phyloP scores from a whole-genome alignment of 2,329 filamentous ascomycete species.

The Penicillium griseofulvum region DNA sequence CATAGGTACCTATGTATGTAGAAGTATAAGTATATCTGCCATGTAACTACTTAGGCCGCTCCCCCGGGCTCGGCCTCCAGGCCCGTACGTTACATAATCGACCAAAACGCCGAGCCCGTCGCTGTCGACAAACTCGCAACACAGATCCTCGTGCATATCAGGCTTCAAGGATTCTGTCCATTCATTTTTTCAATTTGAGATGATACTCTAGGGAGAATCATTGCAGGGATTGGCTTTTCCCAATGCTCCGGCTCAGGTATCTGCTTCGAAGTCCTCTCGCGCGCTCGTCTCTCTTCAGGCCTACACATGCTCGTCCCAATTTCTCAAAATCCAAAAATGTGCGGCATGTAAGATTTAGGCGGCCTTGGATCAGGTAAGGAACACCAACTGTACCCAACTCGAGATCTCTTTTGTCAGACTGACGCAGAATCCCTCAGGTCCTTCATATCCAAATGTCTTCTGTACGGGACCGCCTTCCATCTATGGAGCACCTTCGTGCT shows the following conservation, averaged over 20 bases:
- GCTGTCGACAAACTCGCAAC: neutral
- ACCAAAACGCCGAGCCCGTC: neutral
- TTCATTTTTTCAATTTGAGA: conserved; percentile 2
- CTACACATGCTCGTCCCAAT: conserved; percentile 12
- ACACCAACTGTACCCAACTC: neutral
- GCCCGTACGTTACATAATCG: conserved; percentile 3
- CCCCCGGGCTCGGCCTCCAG: no score
- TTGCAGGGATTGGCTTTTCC: conserved; percentile 17
- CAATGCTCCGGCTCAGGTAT: conserved; percentile 36
- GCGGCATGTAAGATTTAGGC: conserved; percentile 34
- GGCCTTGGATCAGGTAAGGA: conserved; percentile 36
- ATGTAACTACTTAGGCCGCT: neutral
- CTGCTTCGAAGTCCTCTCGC: conserved; percentile 27
- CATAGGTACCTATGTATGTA: neutral
- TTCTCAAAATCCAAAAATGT: conserved; percentile 21
- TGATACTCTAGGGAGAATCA: conserved; percentile 4
- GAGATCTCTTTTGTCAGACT: neutral
- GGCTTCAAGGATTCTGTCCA: neutral
- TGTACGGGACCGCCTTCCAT: conserved; percentile 35
- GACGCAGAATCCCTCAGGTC: conserved; percentile 20
- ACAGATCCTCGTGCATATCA: neutral
- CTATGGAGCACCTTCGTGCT: conserved; percentile 34
- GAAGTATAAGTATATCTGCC: neutral
- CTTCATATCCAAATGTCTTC: conserved; percentile 29
- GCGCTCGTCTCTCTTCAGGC: conserved; percentile 19